Base-by-base conservation (phyloP, 805 yeast genomes). In the Candida tallmaniae region DNA sequence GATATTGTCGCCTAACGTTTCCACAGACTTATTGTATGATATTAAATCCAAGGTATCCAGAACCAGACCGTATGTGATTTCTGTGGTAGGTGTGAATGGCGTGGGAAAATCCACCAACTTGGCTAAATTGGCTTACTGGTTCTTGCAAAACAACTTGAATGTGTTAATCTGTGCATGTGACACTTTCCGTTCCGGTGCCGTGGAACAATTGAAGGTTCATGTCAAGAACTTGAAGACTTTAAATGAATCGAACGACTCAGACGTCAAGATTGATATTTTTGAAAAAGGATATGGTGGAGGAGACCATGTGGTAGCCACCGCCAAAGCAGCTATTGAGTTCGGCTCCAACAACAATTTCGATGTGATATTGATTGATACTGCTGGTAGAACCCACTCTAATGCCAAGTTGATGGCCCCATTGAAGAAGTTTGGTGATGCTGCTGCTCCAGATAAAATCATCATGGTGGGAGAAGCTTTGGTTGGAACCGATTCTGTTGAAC, bases 401-500 rank as follows among this genome's bases (percentile, higher is more conserved):
- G 83, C 93, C 12, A 80, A 90, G 38, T 70, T 90, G 42, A 90
- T 90, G 98, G 90, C 96, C 0, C 96, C 97, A 6, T 65, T 90
- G 45, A 94, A 88, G 47, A 86, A 90, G 36, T 90, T 90, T 58
- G 97, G 97, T 12, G 87, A 84, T 50, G 89, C 94, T 32, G 97
- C 97, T 2, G 74, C 86, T 32, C 98, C 97, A 0, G 93, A 90
- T 60, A 90, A 86, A 57, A 90, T 90, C 50, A 89, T 90, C 52
- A 93, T 93, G 97, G 98, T 90, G 13, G 97, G 97, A 27, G 98
- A 90, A 60, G 98, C 98, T 0, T 67, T 90, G 24, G 97, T 90
- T 1, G 98, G 98, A 12, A 89, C 97, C 0, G 98, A 90, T 55
- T 86, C 97, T 1, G 97, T 93, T 3, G 83, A 83, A 58, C 98